Evolutionary conservation across 2,329 filamentous ascomycete genomes (phyloP).

Genomic region (Alternaria sp.): DNA sequence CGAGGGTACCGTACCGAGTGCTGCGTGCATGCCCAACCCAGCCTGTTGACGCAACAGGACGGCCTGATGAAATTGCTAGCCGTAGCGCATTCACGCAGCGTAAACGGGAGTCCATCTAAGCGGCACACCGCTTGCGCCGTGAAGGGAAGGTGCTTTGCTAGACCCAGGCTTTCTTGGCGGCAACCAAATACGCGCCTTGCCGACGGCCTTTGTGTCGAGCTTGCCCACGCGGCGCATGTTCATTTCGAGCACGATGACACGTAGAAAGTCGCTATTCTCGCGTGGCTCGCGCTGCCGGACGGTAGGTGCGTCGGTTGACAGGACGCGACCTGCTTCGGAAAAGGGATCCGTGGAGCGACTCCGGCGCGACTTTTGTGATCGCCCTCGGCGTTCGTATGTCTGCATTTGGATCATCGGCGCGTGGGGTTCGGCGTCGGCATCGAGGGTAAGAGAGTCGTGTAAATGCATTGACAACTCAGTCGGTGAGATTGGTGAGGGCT

Average conservation of each 20-base stretch:
- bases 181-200: slow-evolving; percentile 65
- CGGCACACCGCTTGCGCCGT: slow-evolving; percentile 39
- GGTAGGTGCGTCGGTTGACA: slow-evolving; percentile 48
- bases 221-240: slow-evolving; percentile 70
- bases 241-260: slow-evolving; percentile 70
- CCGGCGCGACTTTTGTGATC: slow-evolving; percentile 34
- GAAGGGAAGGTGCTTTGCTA: slow-evolving; percentile 32
- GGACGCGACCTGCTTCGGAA: slow-evolving; percentile 52
- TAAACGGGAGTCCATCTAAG: slow-evolving; percentile 44
- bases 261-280: slow-evolving; percentile 68
- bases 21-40: slow-evolving; percentile 33
- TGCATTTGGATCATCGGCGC: slow-evolving; percentile 68
- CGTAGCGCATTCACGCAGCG: slow-evolving; percentile 22
- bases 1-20: slow-evolving; percentile 2
- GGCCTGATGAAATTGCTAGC: slow-evolving; percentile 12
- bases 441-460: slow-evolving; percentile 45
- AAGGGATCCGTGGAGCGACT: slow-evolving; percentile 43
- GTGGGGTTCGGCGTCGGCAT: slow-evolving; percentile 46
- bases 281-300: slow-evolving; percentile 66
- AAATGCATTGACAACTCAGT: slow-evolving; percentile 50
- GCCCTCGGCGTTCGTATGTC: slow-evolving; percentile 59
- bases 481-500: slow-evolving; percentile 48
- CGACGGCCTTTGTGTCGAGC: slow-evolving; percentile 61
- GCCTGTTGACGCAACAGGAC: slow-evolving; percentile 8
- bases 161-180: slow-evolving; percentile 58